These are phyloP conservation scores for Leishmania arabica DNA, from an alignment of 208 protist species.

Conservation along the genomic window DNA sequence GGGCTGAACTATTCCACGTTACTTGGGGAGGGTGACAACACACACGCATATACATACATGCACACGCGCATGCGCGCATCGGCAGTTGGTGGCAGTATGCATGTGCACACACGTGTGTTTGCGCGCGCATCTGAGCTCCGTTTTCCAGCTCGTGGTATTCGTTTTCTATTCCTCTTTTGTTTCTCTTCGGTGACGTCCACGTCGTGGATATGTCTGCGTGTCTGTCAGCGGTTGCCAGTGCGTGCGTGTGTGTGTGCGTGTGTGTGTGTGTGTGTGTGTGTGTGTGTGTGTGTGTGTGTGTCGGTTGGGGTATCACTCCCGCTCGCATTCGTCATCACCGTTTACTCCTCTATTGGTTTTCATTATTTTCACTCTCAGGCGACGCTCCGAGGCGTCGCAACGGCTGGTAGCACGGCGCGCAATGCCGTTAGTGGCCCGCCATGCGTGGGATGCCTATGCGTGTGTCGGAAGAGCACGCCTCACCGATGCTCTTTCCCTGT, in stretches of 20 bases:
- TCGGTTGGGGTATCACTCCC: not conserved
- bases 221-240: not conserved
- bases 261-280: not conserved
- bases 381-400: not conserved
- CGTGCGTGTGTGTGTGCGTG: not conserved
- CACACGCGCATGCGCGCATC: not conserved
- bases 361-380: not conserved
- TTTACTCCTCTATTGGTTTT: not conserved
- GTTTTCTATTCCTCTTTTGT: not conserved
- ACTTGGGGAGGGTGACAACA: not conserved
- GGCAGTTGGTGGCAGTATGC: not conserved
- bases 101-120: not conserved
- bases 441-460: not conserved
- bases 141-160: not conserved
- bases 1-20: not conserved
- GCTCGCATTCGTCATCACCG: not conserved
- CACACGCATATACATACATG: not conserved
- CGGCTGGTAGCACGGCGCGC: not conserved
- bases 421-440: not conserved
- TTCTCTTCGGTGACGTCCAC: not conserved
- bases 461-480: not conserved
- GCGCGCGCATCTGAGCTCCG: not conserved
- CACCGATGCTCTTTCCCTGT: not conserved
- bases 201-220: not conserved
- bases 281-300: not conserved